Percentiles rank a stretch among this genome's conserved stretches.
Conservation (phyloP, 495 filamentous ascomycete genomes). For the Choiromyces venosus region DNA sequence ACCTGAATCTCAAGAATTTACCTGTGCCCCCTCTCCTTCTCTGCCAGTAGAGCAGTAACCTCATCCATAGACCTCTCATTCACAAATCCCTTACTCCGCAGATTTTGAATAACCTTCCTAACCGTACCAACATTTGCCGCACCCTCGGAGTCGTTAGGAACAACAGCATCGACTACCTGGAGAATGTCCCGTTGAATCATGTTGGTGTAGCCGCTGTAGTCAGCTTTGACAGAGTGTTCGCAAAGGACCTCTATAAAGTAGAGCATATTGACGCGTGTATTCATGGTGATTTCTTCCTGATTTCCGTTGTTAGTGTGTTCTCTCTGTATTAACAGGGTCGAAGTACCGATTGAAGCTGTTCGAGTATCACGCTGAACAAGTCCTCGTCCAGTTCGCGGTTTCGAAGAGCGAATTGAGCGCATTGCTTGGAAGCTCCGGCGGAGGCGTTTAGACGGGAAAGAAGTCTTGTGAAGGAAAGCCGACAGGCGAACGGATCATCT, state of each 20-base stretch:
- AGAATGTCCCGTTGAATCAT: constrained; percentile 95
- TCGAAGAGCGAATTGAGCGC: constrained; percentile 89
- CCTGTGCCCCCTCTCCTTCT: constrained; percentile 37
- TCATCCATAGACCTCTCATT: constrained; percentile 31
- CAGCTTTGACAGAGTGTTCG: constrained; percentile 72
- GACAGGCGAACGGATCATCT: constrained; percentile 96
- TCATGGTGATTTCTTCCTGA: constrained; percentile 71
- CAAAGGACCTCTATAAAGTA: constrained; percentile 96
- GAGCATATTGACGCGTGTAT: constrained; percentile 96
- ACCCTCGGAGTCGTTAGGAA: constrained; percentile 79
- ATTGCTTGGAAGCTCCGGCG: constrained; percentile 80
- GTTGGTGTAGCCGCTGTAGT: constrained; percentile 68
- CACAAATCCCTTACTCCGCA: constrained; percentile 27
- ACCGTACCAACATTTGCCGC: constrained; percentile 94
- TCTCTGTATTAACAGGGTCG: constrained; percentile 1
- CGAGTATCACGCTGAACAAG: constrained; percentile 90
- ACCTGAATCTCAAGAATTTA: constrained; percentile 10
- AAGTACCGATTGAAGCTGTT: constrained; percentile 78
- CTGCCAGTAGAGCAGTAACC: constrained; percentile 21
- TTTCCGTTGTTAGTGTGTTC: background rate
- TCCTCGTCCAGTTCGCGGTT: constrained; percentile 92
- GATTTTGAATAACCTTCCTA: constrained; percentile 53
- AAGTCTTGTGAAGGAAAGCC: constrained; percentile 88
- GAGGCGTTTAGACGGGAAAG: constrained; percentile 85
- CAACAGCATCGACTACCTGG: constrained; percentile 79